Conservation (phyloP, 2,329 filamentous ascomycete genomes). For the Colletotrichum salicis region DNA sequence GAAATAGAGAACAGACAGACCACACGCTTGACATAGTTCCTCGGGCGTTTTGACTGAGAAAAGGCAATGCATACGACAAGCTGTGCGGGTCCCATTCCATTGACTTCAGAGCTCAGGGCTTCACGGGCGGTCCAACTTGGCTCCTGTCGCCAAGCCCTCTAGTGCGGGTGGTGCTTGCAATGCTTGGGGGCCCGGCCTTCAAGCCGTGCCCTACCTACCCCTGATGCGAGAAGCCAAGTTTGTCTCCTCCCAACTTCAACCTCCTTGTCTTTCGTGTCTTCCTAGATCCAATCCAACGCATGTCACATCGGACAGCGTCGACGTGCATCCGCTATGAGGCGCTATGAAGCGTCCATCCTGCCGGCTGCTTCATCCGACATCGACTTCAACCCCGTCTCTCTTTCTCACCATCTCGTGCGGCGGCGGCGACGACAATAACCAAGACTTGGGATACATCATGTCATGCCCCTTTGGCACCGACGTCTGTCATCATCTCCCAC, state of each 20-base stretch:
- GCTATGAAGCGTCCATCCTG: conserved; percentile 25
- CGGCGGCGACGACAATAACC: background rate
- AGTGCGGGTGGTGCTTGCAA: conserved; percentile 9
- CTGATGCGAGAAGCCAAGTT: background rate
- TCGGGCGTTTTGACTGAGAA: background rate
- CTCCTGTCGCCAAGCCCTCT: conserved; percentile 26
- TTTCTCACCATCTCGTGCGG: conserved; percentile 7
- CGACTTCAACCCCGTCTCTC: conserved; percentile 6
- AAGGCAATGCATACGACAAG: background rate
- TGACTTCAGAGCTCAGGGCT: conserved; percentile 1
- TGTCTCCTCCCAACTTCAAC: background rate
- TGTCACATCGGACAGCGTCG: background rate
- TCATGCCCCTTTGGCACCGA: background rate
- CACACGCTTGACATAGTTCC: background rate
- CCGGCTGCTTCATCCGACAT: conserved; percentile 27
- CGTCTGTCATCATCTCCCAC: background rate
- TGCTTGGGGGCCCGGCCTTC: background rate
- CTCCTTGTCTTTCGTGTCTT: background rate
- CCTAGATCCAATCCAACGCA: background rate
- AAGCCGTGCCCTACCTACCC: background rate
- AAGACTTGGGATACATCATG: conserved; percentile 13
- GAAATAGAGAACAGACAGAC: background rate
- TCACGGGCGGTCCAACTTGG: conserved; percentile 14
- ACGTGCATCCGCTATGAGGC: conserved; percentile 21
- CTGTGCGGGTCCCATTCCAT: background rate